Percentiles rank a stretch among this genome's conserved stretches.
Evolutionary conservation across 139 green algal genomes (phyloP).

Genomic region (Nannochloris sp.): DNA sequence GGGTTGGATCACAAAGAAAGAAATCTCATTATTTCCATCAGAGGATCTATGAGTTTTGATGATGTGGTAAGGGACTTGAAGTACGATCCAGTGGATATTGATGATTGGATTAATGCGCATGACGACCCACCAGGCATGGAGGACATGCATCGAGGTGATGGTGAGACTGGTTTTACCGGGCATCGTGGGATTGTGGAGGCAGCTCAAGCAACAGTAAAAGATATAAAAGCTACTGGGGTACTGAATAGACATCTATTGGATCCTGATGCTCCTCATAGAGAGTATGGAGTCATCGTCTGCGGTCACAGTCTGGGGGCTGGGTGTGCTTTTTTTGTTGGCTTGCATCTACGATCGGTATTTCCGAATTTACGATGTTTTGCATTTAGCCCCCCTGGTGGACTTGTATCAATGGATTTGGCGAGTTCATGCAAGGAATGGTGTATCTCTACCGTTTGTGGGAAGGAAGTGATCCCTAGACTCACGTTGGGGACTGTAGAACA

Average conservation of each 20-base stretch:
- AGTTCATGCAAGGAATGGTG: slow-evolving; percentile 21
- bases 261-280: slow-evolving; percentile 7
- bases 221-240: slow-evolving; percentile 15
- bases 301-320: slow-evolving; percentile 64
- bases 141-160: neutral
- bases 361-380: slow-evolving; percentile 42
- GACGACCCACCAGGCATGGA: slow-evolving; percentile 9
- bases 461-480: slow-evolving; percentile 55
- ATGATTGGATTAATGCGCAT: slow-evolving; percentile 31
- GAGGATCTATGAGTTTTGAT: slow-evolving; percentile 44
- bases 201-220: slow-evolving; percentile 24
- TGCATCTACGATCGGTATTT: slow-evolving; percentile 42
- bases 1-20: slow-evolving; percentile 30
- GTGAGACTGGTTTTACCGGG: slow-evolving; percentile 8
- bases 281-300: slow-evolving; percentile 48
- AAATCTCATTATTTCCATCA: slow-evolving; percentile 42
- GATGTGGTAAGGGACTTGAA: slow-evolving; percentile 53
- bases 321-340: slow-evolving; percentile 49
- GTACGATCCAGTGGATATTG: slow-evolving; percentile 41
- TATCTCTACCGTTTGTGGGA: slow-evolving; percentile 40
- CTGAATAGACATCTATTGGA: slow-evolving; percentile 14
- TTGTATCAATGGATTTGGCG: slow-evolving; percentile 19
- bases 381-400: slow-evolving; percentile 46
- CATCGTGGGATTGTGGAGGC: slow-evolving; percentile 53
- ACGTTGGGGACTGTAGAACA: slow-evolving; percentile 35